Percentiles rank a stretch among this genome's conserved stretches.
phyloP scores from a whole-genome alignment of 2,329 filamentous ascomycete genomes.

The Aphanoascus verrucosus region DNA sequence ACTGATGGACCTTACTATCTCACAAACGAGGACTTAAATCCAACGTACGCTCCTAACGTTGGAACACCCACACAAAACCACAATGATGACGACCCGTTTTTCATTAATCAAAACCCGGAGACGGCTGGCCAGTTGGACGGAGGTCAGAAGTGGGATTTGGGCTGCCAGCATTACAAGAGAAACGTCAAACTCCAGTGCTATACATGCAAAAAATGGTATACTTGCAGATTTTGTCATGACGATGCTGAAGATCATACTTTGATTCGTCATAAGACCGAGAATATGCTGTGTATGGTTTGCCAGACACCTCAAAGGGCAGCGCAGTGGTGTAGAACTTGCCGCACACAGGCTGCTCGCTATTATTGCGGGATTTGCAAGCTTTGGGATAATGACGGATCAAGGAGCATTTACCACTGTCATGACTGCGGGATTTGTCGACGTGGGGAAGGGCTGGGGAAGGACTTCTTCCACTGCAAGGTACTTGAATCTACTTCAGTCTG shows the following conservation, averaged over 20 bases:
- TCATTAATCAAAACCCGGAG: neutral
- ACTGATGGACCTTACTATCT: conserved; percentile 32
- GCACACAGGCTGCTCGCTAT: conserved; percentile 69
- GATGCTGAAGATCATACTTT: conserved; percentile 66
- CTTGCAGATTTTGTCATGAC: conserved; percentile 91
- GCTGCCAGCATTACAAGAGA: conserved; percentile 85
- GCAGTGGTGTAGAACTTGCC: conserved; percentile 68
- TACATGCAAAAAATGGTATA: conserved; percentile 83
- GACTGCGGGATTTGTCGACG: conserved; percentile 94
- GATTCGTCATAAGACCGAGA: conserved; percentile 70
- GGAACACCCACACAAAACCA: conserved; percentile 11
- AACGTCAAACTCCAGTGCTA: conserved; percentile 95
- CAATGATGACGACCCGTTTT: conserved; percentile 8
- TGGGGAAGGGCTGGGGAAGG: conserved; percentile 77
- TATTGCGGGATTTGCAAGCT: conserved; percentile 92
- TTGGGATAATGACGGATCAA: conserved; percentile 87
- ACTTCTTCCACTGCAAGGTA: conserved; percentile 98
- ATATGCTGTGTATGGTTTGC: conserved; percentile 98
- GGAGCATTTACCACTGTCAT: conserved; percentile 89
- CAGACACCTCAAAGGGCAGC: conserved; percentile 70
- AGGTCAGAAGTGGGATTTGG: conserved; percentile 41
- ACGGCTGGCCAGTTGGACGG: neutral
- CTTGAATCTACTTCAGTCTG: conserved; percentile 16
- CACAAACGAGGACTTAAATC: conserved; percentile 48
- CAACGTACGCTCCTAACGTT: conserved; percentile 51